Conservation (phyloP, 306 rosid species). For the Vigna mungo region DNA sequence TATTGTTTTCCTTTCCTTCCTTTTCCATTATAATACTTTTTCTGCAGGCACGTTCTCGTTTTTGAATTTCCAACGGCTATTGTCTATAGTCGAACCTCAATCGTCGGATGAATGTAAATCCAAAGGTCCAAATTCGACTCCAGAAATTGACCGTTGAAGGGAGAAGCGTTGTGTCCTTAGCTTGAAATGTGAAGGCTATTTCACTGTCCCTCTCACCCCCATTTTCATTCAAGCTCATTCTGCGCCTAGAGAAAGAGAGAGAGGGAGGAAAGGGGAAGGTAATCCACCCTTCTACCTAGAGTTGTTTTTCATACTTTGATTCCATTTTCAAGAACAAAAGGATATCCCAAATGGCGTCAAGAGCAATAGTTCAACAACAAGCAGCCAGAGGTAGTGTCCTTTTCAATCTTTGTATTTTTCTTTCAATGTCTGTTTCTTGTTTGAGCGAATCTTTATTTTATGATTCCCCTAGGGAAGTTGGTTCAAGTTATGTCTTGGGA, state of each 20-base stretch:
- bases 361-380: slow-evolving; percentile 68
- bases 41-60: neutral
- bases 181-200: slow-evolving; percentile 57
- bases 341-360: slow-evolving; percentile 62
- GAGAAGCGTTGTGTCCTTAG: slow-evolving; percentile 56
- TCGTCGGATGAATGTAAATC: slow-evolving; percentile 52
- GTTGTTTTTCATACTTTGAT: neutral
- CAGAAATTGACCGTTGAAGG: slow-evolving; percentile 69
- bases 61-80: slow-evolving; percentile 72
- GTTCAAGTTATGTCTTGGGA: neutral
- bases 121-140: slow-evolving; percentile 47
- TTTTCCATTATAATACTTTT: neutral
- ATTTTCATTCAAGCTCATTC: neutral
- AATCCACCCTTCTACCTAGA: neutral
- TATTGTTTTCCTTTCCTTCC: neutral
- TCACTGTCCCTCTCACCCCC: slow-evolving; percentile 40
- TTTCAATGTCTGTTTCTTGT: neutral
- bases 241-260: slow-evolving; percentile 22
- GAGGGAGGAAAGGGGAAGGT: neutral
- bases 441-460: neutral
- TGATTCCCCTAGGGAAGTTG: neutral
- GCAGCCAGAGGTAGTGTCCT: slow-evolving; percentile 59
- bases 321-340: slow-evolving; percentile 6
- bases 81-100: slow-evolving; percentile 34
- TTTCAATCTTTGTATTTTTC: neutral